Evolutionary conservation across 2,329 filamentous ascomycete genomes (phyloP).

Genomic region (Fusarium sacchari): DNA sequence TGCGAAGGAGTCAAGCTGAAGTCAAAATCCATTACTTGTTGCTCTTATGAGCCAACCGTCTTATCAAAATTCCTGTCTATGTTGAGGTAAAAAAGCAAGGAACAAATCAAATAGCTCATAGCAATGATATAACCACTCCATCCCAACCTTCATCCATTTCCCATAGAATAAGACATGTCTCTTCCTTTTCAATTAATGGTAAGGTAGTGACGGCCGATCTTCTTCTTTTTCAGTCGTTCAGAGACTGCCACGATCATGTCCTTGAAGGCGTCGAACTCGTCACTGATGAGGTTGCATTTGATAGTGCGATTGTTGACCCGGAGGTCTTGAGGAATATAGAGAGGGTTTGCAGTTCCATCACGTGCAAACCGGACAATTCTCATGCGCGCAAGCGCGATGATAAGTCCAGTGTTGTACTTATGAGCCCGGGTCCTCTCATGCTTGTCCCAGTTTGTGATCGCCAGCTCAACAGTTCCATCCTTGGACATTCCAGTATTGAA

Average conservation of each 20-base stretch:
- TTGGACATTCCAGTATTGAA: neutral
- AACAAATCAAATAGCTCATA: too few relatives aligned
- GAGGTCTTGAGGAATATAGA: accelerated
- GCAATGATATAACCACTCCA: too few relatives aligned
- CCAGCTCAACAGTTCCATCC: accelerated
- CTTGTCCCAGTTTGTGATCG: neutral
- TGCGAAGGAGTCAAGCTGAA: too few relatives aligned
- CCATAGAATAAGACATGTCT: too few relatives aligned
- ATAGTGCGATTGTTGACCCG: neutral
- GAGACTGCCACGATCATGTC: too few relatives aligned
- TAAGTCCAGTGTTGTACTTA: neutral
- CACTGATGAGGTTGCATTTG: neutral
- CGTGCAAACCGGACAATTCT: accelerated
- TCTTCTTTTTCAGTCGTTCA: too few relatives aligned
- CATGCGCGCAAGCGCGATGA: neutral
- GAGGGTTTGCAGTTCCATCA: neutral
- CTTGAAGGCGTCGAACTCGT: neutral
- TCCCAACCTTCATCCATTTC: too few relatives aligned
- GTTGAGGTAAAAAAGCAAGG: too few relatives aligned
- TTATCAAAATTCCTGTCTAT: too few relatives aligned
- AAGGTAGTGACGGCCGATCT: neutral
- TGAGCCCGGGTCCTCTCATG: accelerated
- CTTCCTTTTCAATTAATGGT: neutral
- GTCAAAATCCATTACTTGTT: too few relatives aligned
- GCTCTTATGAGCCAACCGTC: too few relatives aligned